Evolutionary conservation across 768 basidiomycete genomes (phyloP).

Genomic region (Strobilomyces confusus): DNA sequence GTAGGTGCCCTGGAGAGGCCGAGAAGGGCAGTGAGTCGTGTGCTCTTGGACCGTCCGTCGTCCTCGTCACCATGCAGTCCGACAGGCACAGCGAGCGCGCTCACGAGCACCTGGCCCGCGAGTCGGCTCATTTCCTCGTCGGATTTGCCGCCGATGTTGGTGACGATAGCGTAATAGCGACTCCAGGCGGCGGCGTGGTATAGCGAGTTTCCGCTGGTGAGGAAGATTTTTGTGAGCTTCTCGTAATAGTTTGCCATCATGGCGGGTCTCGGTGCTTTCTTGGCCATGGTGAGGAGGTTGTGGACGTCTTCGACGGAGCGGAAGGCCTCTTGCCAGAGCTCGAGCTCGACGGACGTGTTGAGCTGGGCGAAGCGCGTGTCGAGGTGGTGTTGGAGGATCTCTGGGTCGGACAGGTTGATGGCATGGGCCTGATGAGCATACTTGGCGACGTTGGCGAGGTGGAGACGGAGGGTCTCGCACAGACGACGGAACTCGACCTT

Average conservation of each 20-base stretch:
- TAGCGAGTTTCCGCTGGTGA: conserved; percentile 90
- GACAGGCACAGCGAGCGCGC: conserved; percentile 90
- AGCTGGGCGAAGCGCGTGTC: conserved; percentile 97
- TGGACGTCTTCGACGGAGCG: conserved; percentile 98
- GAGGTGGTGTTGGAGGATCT: conserved; percentile 91
- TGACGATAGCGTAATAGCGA: conserved; percentile 72
- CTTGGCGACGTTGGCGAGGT: conserved; percentile 91
- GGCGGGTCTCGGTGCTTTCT: conserved; percentile 84
- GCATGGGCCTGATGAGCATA: conserved; percentile 91
- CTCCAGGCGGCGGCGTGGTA: conserved; percentile 98
- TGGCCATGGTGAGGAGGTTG: conserved; percentile 88
- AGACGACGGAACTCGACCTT: conserved; percentile 93
- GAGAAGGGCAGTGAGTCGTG: conserved; percentile 79
- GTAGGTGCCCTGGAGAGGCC: conserved; percentile 83
- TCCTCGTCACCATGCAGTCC: conserved; percentile 52
- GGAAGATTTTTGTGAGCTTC: conserved; percentile 94
- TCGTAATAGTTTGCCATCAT: conserved; percentile 99
- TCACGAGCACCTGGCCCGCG: conserved; percentile 88
- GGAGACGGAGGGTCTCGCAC: conserved; percentile 93
- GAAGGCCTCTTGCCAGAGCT: conserved; percentile 99
- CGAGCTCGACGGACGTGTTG: conserved; percentile 94
- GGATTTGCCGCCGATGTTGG: conserved; percentile 65
- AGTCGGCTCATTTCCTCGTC: conserved; percentile 78
- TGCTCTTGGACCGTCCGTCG: conserved; percentile 60
- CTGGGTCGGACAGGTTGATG: conserved; percentile 93